Evolutionary conservation across 2,329 filamentous ascomycete species (phyloP), one percentile per base, ranked within the genome.

Genomic region (Botrytis paeoniae): DNA sequence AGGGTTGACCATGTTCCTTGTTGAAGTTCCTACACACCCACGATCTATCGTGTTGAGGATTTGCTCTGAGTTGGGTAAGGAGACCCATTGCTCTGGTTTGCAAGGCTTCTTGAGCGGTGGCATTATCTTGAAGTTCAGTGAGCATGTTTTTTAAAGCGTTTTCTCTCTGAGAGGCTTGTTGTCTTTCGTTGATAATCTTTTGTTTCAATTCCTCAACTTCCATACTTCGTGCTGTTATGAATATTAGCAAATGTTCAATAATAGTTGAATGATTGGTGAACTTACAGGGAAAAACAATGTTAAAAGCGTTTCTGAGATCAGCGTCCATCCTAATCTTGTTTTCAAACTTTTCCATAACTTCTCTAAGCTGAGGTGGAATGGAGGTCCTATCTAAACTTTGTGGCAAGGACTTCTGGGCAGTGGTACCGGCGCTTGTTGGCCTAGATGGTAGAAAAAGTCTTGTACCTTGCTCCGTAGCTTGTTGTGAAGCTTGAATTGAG

Each of bases 81-180:
- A 69, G 22, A 69, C 45, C 65, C 65, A 69, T 59, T 16, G 65
- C 65, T 69, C n/a, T 60, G 25, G 22, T 45, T 57, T 69, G 68
- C 29, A 70, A 45, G 41, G 39, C 54, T 32, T 70, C 68, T 45
- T 70, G 51, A 35, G n/a, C 57, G 39, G 41, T 43, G n/a, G 51
- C 35, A 29, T 41, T 63, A 41, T 39, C n/a, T 51, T 62, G 45
- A 12, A 41, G 51, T 20, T 45, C 43, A 48, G 20, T 73, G 22
- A 62, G 35, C 14, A 22, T 18, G 18, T 80, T 91, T 91, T 75
- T 93, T 93, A 82, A 91, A 93, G 82, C 91, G 92, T 82, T 60
- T 48, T 72, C 70, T 72, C 39, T 57, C 20, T 48, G 32, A 18
- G 37, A 25, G 8, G 62, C 70, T 69, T 69, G 62, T 1, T 48